phyloP scores from a whole-genome alignment of 257 asterid genomes.

The Plectranthus barbatus region DNA sequence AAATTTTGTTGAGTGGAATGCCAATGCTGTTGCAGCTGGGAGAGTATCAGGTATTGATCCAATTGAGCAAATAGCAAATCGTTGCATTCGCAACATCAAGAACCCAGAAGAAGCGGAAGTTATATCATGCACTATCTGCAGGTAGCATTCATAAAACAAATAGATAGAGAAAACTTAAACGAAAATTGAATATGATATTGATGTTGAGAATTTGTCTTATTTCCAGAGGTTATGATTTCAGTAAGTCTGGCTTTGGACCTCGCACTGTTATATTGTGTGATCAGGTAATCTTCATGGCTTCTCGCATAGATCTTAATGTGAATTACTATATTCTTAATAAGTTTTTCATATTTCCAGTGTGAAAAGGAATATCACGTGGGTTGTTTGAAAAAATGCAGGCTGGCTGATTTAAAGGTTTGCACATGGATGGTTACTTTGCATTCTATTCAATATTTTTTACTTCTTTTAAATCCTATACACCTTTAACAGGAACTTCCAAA shows the following conservation, averaged over 20 bases:
- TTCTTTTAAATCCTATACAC: slow-evolving; percentile 10
- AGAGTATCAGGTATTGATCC: slow-evolving; percentile 69
- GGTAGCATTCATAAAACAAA: slow-evolving; percentile 35
- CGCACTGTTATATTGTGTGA: slow-evolving; percentile 95
- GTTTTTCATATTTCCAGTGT: slow-evolving; percentile 44
- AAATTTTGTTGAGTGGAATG: slow-evolving; percentile 60
- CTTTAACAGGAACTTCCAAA: slow-evolving; percentile 79
- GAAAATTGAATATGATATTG: slow-evolving; percentile 2
- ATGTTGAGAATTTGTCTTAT: neutral
- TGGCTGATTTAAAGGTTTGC: slow-evolving; percentile 90
- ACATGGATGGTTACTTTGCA: neutral
- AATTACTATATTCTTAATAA: slow-evolving; percentile 12
- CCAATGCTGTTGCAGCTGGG: slow-evolving; percentile 92
- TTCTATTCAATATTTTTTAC: neutral
- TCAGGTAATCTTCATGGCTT: slow-evolving; percentile 59
- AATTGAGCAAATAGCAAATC: slow-evolving; percentile 70
- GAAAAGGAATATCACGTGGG: slow-evolving; percentile 99
- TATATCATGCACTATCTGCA: slow-evolving; percentile 93
- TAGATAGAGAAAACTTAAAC: neutral
- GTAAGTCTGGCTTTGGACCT: slow-evolving; percentile 99
- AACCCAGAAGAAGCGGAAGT: slow-evolving; percentile 88
- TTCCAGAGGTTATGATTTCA: slow-evolving; percentile 88
- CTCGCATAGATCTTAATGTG: neutral
- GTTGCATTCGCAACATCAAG: slow-evolving; percentile 80
- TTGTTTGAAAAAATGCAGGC: slow-evolving; percentile 81